These are phyloP conservation scores for Sporothrix protearum DNA, from an alignment of 2,329 filamentous ascomycete species.

Conservation along the genomic window DNA sequence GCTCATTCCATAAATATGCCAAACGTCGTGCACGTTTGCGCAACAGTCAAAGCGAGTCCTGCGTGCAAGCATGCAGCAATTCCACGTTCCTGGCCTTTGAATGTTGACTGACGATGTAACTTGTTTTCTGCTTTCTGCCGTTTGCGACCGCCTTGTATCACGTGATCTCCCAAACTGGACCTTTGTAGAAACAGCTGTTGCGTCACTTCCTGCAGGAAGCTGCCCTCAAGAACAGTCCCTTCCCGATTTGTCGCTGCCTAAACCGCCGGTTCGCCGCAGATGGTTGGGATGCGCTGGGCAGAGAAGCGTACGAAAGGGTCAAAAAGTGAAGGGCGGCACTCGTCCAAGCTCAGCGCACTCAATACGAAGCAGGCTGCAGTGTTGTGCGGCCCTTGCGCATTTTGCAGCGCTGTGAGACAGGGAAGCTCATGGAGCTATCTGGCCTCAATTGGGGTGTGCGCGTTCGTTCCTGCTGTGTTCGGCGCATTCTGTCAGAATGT, in stretches of 20 bases:
- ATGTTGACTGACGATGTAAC: no score
- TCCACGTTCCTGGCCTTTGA: not conserved
- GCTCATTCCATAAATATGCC: not conserved
- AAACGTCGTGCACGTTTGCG: not conserved
- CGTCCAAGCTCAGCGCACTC: not conserved
- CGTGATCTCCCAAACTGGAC: not conserved
- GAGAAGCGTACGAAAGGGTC: not conserved
- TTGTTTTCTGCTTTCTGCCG: constrained; percentile 7
- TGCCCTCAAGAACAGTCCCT: not conserved
- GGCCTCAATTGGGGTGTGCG: constrained; percentile 14
- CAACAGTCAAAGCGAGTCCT: not conserved
- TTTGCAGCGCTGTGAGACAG: constrained; percentile 5
- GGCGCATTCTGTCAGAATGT: no score
- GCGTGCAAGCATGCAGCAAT: not conserved
- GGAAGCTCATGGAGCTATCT: constrained; percentile 11
- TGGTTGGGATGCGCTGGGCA: constrained; percentile 12
- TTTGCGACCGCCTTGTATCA: not conserved
- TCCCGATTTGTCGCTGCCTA: constrained; percentile 20
- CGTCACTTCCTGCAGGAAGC: constrained; percentile 12
- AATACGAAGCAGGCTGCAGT: not conserved
- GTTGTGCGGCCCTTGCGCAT: not conserved
- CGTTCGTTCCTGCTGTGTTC: not conserved
- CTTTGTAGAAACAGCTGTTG: constrained; percentile 8
- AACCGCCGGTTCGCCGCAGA: constrained; percentile 5
- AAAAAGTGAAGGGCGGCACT: not conserved